A percentile compares a stretch with the other conserved stretches of the same genome.
Evolutionary conservation across 2,329 filamentous ascomycete species (phyloP).

Genomic region (Chrysoporthe deuterocubensis): DNA sequence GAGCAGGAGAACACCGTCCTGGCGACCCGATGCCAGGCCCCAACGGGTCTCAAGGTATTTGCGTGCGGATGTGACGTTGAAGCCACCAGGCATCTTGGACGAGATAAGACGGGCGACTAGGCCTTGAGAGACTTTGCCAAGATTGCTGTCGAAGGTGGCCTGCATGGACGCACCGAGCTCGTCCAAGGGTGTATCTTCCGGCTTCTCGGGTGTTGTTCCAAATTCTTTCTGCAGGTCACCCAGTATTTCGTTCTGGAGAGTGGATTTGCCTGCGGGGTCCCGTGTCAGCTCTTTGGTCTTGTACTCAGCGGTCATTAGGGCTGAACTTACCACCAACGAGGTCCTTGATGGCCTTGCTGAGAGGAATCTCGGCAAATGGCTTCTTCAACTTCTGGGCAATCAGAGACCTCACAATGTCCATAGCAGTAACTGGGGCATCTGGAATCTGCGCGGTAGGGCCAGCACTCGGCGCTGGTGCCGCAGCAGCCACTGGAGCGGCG

Average conservation of each 20-base stretch:
- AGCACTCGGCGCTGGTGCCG: slow-evolving; percentile 69
- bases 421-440: slow-evolving; percentile 83
- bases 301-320: slow-evolving; percentile 1
- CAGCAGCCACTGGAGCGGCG: slow-evolving; percentile 56
- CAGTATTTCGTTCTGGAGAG: slow-evolving; percentile 96
- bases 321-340: slow-evolving; percentile 82
- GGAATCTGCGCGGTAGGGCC: slow-evolving; percentile 86
- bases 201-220: slow-evolving; percentile 96
- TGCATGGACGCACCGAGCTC: slow-evolving; percentile 96
- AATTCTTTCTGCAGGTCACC: slow-evolving; percentile 98
- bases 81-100: slow-evolving; percentile 99
- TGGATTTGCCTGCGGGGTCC: slow-evolving; percentile 80
- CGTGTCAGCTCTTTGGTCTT: slow-evolving; percentile 24
- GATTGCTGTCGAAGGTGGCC: slow-evolving; percentile 96
- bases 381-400: slow-evolving; percentile 99
- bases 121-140: slow-evolving; percentile 94
- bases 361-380: slow-evolving; percentile 80
- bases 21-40: slow-evolving; percentile 83
- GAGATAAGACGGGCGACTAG: slow-evolving; percentile 94
- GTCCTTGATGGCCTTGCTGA: slow-evolving; percentile 98
- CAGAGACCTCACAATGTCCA: slow-evolving; percentile 86
- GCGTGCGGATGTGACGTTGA: slow-evolving; percentile 94
- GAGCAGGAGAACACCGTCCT: slow-evolving; percentile 87
- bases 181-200: slow-evolving; percentile 94
- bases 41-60: slow-evolving; percentile 96